Evolutionary conservation across 768 basidiomycete species (phyloP).

Genomic region (Kwoniella shandongensis): DNA sequence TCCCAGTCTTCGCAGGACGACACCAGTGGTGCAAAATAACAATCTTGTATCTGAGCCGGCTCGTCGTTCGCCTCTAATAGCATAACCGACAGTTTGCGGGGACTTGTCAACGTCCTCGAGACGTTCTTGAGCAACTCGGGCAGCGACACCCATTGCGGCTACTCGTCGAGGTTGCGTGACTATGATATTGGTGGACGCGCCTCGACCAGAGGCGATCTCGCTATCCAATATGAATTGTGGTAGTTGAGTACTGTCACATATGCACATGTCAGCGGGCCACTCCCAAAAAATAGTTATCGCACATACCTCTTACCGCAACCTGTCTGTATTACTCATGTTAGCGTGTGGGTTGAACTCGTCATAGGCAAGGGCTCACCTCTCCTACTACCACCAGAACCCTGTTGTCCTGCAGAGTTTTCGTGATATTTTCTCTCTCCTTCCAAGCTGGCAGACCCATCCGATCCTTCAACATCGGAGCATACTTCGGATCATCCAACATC

Average conservation of each 20-base stretch:
- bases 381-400: slow-evolving; percentile 82
- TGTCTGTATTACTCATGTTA: slow-evolving; percentile 37
- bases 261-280: not conserved
- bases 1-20: slow-evolving; percentile 77
- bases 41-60: slow-evolving; percentile 68
- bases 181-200: slow-evolving; percentile 70
- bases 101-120: slow-evolving; percentile 55
- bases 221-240: slow-evolving; percentile 89
- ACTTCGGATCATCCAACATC: slow-evolving; percentile 58
- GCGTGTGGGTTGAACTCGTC: too few relatives aligned
- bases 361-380: slow-evolving; percentile 73
- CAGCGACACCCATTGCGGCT: slow-evolving; percentile 82
- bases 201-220: slow-evolving; percentile 64
- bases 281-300: not conserved
- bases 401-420: slow-evolving; percentile 61
- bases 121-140: slow-evolving; percentile 76
- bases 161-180: slow-evolving; percentile 87
- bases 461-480: slow-evolving; percentile 60
- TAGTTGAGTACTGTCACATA: slow-evolving; percentile 57
- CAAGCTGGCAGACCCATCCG: slow-evolving; percentile 76
- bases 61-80: slow-evolving; percentile 81
- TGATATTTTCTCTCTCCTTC: slow-evolving; percentile 64
- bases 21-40: slow-evolving; percentile 90
- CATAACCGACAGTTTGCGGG: slow-evolving; percentile 70
- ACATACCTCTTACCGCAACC: slow-evolving; percentile 71